Evolutionary conservation across 805 yeast species (phyloP), one percentile per base, ranked within the genome.

Genomic region (Suhomyces pyralidae): DNA sequence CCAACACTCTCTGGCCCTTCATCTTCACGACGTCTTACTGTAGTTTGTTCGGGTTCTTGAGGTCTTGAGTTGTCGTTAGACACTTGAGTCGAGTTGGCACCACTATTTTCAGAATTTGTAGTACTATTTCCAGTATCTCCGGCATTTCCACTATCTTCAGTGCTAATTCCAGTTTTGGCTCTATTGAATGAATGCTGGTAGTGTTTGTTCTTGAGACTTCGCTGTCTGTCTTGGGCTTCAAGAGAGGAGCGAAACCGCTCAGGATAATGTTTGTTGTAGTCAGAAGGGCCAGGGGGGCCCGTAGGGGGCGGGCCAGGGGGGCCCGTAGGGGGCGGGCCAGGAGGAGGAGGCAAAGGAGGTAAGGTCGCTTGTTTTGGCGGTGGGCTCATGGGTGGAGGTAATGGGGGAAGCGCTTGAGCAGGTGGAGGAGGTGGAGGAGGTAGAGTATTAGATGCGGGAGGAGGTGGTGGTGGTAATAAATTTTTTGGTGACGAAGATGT

Each of bases 161-260:
- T n/a, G 5, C 12, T n/a, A n/a, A n/a, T n/a, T n/a, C 7, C 34
- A 30, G n/a, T 28, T 6, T 5, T 10, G 32, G 14, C 9, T 32
- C 36, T 38, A 4, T 38, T 17, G 19, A 38, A 38, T 12, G 42
- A 38, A 40, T 34, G 32, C 8, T 32, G 20, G 20, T 44, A 19
- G 2, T 50, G 40, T 10, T 32, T 17, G 14, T 45, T 36, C n/a
- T 40, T 46, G n/a, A 32, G 20, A n/a, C 15, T 22, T 7, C 46
- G 36, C n/a, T 51, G 50, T 20, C 47, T 24, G 17, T 51, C 53
- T 20, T 51, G 53, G 17, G 47, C 45, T 22, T 51, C 54, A 12
- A 51, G 44, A n/a, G 42, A 14, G 12, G 22, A 28, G n/a, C 46
- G 30, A 17, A 51, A 43, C 10, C 45, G 5, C 3, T 9, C 25